Evolutionary conservation across 805 yeast genomes (phyloP).

Genomic region (Monosporozyma yasuniensis): DNA sequence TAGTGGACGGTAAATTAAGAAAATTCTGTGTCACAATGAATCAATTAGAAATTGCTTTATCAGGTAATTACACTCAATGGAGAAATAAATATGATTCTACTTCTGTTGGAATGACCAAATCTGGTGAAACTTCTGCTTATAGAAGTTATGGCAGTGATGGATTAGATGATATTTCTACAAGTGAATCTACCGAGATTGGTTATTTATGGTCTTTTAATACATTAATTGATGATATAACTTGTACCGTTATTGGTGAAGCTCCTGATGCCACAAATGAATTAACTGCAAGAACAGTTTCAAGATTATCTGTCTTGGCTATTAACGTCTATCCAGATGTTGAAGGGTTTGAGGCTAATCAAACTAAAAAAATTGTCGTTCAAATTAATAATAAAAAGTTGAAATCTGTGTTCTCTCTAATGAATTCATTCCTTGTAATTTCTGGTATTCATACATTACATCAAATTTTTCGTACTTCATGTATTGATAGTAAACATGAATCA

Average conservation of each 20-base stretch:
- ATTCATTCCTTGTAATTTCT: conserved; percentile 40
- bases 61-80: conserved; percentile 23
- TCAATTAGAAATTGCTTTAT: conserved; percentile 17
- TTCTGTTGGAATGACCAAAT: conserved; percentile 14
- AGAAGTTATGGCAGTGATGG: conserved; percentile 10
- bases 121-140: conserved; percentile 10
- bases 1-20: conserved; percentile 34
- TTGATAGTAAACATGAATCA: conserved; percentile 16
- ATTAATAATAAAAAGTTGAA: conserved; percentile 24
- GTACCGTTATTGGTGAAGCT: conserved; percentile 28
- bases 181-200: conserved; percentile 29
- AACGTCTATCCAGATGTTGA: conserved; percentile 22
- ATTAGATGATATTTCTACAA: conserved; percentile 19
- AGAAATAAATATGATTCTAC: conserved; percentile 16
- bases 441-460: conserved; percentile 38
- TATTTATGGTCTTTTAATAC: conserved; percentile 22
- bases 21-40: conserved; percentile 26
- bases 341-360: conserved; percentile 12
- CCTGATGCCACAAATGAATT: conserved; percentile 22
- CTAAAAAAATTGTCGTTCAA: conserved; percentile 19
- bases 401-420: conserved; percentile 32
- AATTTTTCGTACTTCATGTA: conserved; percentile 28
- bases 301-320: conserved; percentile 21
- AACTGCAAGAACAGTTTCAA: conserved; percentile 27
- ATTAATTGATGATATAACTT: conserved; percentile 18